These are phyloP conservation scores for Phytophthora nicotianae DNA, from an alignment of 352 stramenopile genomes.

Conservation along the genomic window DNA sequence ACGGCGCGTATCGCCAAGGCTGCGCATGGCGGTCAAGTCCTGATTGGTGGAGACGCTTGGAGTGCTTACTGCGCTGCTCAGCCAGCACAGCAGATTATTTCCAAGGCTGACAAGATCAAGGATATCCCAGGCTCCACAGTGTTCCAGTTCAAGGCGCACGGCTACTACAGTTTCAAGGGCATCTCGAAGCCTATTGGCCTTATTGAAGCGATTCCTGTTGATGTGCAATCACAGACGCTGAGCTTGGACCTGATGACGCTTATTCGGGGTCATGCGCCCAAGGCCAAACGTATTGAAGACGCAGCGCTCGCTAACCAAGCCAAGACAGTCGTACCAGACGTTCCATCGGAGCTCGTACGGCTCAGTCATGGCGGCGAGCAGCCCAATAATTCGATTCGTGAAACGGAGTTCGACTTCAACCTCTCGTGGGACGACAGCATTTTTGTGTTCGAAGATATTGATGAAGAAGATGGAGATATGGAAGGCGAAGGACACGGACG, in stretches of 20 bases:
- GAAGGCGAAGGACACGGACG: constrained; percentile 36
- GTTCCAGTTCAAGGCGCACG: constrained; percentile 86
- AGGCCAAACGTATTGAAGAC: constrained; percentile 73
- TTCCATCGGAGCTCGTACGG: constrained; percentile 65
- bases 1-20: constrained; percentile 88
- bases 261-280: constrained; percentile 46
- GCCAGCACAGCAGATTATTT: constrained; percentile 43
- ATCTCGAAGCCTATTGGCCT: constrained; percentile 83
- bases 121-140: constrained; percentile 56
- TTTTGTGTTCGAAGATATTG: constrained; percentile 72
- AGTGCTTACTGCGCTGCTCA: constrained; percentile 58
- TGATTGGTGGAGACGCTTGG: constrained; percentile 85
- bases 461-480: constrained; percentile 48
- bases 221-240: constrained; percentile 55
- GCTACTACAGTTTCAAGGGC: constrained; percentile 87
- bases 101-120: constrained; percentile 50
- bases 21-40: constrained; percentile 75
- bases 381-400: constrained; percentile 80
- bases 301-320: constrained; percentile 44
- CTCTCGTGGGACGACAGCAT: constrained; percentile 78
- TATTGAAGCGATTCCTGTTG: constrained; percentile 79
- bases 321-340: constrained; percentile 52
- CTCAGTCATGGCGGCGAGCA: constrained; percentile 66
- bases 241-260: constrained; percentile 44
- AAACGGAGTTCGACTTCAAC: constrained; percentile 80